These are phyloP conservation scores for Neopestalotiopsis clavispora DNA, from an alignment of 2,329 filamentous ascomycete species.

Conservation along the genomic window DNA sequence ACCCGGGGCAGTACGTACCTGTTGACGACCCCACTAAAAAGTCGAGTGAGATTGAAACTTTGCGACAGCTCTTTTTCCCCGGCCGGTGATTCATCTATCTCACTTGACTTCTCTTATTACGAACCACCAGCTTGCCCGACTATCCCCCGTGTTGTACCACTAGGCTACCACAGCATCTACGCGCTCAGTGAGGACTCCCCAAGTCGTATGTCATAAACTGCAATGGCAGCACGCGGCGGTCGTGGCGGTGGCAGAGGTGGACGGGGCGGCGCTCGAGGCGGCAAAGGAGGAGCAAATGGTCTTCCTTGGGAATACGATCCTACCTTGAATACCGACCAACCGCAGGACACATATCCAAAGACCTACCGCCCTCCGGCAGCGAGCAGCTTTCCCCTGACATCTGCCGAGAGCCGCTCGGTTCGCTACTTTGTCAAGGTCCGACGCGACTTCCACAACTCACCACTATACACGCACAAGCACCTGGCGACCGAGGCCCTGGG, in stretches of 20 bases:
- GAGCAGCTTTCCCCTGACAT: slow-evolving; percentile 41
- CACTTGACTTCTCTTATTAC: background rate
- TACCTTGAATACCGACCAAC: slow-evolving; percentile 52
- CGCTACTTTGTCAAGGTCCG: slow-evolving; percentile 60
- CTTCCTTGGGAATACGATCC: slow-evolving; percentile 62
- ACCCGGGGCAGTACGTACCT: background rate
- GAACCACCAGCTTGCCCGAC: background rate
- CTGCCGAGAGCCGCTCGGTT: slow-evolving; percentile 51
- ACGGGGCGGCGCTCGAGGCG: slow-evolving; percentile 52
- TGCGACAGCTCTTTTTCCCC: background rate
- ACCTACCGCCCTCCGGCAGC: slow-evolving; percentile 53
- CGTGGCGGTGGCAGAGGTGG: slow-evolving; percentile 52
- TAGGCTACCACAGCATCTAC: background rate
- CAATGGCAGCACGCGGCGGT: slow-evolving; percentile 58
- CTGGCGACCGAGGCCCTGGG: slow-evolving; percentile 24
- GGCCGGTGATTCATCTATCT: background rate
- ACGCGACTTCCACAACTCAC: slow-evolving; percentile 58
- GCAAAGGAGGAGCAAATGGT: slow-evolving; percentile 49
- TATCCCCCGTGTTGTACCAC: background rate
- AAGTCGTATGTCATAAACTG: slow-evolving; percentile 6
- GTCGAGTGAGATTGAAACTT: background rate
- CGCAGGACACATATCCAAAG: slow-evolving; percentile 63
- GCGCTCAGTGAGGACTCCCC: no score
- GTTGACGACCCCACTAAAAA: background rate
- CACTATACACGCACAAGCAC: slow-evolving; percentile 62